Percentiles rank a stretch among this genome's conserved stretches.
Conservation (phyloP, 2,329 filamentous ascomycete species). For the Fusarium sp. region DNA sequence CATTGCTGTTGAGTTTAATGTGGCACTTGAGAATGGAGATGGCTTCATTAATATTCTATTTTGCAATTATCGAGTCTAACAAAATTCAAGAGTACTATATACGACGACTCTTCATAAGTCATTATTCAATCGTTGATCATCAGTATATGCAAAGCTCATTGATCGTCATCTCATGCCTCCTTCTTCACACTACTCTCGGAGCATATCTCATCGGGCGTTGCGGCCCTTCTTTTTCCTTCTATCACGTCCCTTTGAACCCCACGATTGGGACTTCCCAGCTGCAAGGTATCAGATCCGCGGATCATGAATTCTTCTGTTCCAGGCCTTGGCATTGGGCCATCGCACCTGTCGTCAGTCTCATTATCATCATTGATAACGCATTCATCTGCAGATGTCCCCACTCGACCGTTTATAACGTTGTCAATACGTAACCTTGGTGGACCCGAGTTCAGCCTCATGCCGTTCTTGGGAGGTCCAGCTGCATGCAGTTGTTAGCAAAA, state of each 20-base stretch:
- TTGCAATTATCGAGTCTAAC: neutral
- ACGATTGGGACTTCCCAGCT: neutral
- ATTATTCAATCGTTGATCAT: slow-evolving; percentile 29
- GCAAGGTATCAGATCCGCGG: slow-evolving; percentile 12
- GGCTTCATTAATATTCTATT: neutral
- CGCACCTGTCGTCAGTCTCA: slow-evolving; percentile 33
- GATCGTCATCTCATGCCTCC: slow-evolving; percentile 30
- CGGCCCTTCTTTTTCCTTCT: slow-evolving; percentile 2
- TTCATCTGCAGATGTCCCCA: slow-evolving; percentile 42
- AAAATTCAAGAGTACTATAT: neutral
- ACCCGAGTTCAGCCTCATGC: slow-evolving; percentile 50
- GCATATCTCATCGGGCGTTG: slow-evolving; percentile 2
- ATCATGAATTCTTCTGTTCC: slow-evolving; percentile 17
- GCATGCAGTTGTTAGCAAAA: slow-evolving; percentile 34
- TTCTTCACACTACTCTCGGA: neutral
- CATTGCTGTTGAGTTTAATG: neutral
- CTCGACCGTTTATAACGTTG: slow-evolving; percentile 52
- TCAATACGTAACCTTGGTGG: slow-evolving; percentile 54
- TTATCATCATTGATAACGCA: slow-evolving; percentile 34
- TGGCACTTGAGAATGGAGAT: neutral
- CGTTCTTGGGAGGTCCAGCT: slow-evolving; percentile 54
- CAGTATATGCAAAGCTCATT: slow-evolving; percentile 21
- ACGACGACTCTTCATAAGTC: neutral
- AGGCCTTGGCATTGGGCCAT: slow-evolving; percentile 14
- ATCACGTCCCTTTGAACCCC: neutral